phyloP scores from a whole-genome alignment of 139 green algal species.

The Chlamydomonas applanata region DNA sequence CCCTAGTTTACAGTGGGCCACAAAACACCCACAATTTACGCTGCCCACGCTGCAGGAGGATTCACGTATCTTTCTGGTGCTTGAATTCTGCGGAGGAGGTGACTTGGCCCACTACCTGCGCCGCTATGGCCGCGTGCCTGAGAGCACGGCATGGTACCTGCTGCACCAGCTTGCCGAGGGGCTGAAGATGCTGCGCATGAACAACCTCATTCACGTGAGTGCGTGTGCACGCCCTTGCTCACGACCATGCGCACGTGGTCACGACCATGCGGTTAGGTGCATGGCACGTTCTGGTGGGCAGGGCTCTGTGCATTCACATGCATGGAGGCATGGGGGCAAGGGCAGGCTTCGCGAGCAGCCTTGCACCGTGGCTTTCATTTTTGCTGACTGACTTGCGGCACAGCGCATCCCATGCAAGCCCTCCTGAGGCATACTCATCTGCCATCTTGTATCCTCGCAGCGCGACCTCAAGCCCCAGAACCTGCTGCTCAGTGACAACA shows the following conservation, averaged over 20 bases:
- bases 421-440: too few species aligned
- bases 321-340: too few species aligned
- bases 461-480: constrained; percentile 99
- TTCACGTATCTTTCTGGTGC: constrained; percentile 78
- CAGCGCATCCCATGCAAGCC: neutral
- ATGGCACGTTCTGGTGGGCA: too few species aligned
- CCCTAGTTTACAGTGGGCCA: neutral
- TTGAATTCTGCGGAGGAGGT: constrained; percentile 92
- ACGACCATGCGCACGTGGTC: too few species aligned
- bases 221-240: neutral
- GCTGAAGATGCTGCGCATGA: constrained; percentile 75
- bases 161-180: constrained; percentile 85
- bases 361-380: neutral
- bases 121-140: constrained; percentile 49
- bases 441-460: constrained; percentile 37
- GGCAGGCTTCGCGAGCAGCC: too few species aligned
- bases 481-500: constrained; percentile 73
- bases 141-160: constrained; percentile 70
- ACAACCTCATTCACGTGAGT: constrained; percentile 88
- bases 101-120: constrained; percentile 84
- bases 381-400: neutral
- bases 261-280: too few species aligned
- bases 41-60: constrained; percentile 35
- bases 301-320: neutral
- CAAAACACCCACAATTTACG: neutral